Conservation (phyloP, 1,139 yeast genomes). For the Suhomyces bolitotheri region DNA sequence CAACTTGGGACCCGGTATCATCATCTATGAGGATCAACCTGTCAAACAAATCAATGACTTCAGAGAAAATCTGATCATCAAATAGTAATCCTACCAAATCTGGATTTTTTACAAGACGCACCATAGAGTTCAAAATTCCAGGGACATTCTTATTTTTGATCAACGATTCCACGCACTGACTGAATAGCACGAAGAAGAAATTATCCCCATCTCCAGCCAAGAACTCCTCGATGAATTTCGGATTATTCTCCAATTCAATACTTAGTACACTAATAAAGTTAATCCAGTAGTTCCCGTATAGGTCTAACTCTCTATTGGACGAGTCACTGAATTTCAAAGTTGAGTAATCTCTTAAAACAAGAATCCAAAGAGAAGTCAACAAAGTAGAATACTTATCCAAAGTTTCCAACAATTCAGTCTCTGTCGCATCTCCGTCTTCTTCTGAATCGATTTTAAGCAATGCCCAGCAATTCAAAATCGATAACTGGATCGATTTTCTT, state of each 20-base stretch:
- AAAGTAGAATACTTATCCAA: conserved; percentile 59
- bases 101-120: conserved; percentile 56
- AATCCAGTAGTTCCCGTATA: conserved; percentile 73
- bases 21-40: conserved; percentile 65
- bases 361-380: conserved; percentile 77
- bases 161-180: conserved; percentile 79
- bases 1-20: conserved; percentile 49
- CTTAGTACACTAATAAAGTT: conserved; percentile 79
- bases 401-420: conserved; percentile 40
- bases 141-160: conserved; percentile 42
- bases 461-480: conserved; percentile 90
- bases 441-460: conserved; percentile 56
- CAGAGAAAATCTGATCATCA: conserved; percentile 70
- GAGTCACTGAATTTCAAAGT: conserved; percentile 57
- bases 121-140: conserved; percentile 54
- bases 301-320: conserved; percentile 51
- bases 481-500: conserved; percentile 62
- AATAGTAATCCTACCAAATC: conserved; percentile 63
- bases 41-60: conserved; percentile 74
- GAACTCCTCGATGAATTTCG: conserved; percentile 40
- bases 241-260: conserved; percentile 56
- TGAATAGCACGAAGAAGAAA: conserved; percentile 78
- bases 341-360: conserved; percentile 73
- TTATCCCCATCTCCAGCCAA: conserved; percentile 67
- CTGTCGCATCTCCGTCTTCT: conserved; percentile 29